A percentile compares a stretch with the other conserved stretches of the same genome.
Evolutionary conservation across 2,329 filamentous ascomycete genomes (phyloP).

Genomic region (Chaetomium sp.): DNA sequence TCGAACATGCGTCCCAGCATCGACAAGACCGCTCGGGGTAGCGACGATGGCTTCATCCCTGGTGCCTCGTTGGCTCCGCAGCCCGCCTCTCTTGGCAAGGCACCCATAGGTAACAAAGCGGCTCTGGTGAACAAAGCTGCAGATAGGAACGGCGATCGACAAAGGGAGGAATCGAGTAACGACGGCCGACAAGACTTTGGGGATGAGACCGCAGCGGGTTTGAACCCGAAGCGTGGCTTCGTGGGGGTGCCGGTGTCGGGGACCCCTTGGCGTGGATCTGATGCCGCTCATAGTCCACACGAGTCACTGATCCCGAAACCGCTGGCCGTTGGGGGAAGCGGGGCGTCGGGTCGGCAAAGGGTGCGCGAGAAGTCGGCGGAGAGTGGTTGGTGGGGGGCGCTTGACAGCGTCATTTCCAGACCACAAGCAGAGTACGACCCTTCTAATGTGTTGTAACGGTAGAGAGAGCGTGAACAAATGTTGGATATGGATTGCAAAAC

Average conservation of each 20-base stretch:
- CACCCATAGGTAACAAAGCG: background rate
- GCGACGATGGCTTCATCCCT: slow-evolving; percentile 26
- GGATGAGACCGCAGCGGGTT: background rate
- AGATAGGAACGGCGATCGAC: background rate
- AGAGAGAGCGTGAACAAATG: background rate
- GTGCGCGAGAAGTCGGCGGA: slow-evolving; percentile 5
- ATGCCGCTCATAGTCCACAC: background rate
- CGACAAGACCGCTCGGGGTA: background rate
- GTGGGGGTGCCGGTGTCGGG: background rate
- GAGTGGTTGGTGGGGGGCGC: slow-evolving; percentile 24
- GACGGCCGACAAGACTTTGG: background rate
- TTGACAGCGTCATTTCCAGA: slow-evolving; percentile 8
- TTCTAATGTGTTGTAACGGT: slow-evolving; percentile 19
- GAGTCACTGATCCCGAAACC: slow-evolving; percentile 8
- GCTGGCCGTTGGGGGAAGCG: background rate
- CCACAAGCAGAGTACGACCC: slow-evolving; percentile 14
- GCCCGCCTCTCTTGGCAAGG: slow-evolving; percentile 12
- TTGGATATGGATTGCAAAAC: background rate
- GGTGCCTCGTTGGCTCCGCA: slow-evolving; percentile 23
- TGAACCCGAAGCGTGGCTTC: background rate
- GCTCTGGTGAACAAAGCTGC: too few relatives aligned
- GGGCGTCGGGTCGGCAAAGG: background rate
- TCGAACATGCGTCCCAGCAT: background rate
- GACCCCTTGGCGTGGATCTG: background rate
- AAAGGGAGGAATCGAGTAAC: background rate